Evolutionary conservation across 1,284 basidiomycete species (phyloP).

Genomic region (Pascua guehoae): DNA sequence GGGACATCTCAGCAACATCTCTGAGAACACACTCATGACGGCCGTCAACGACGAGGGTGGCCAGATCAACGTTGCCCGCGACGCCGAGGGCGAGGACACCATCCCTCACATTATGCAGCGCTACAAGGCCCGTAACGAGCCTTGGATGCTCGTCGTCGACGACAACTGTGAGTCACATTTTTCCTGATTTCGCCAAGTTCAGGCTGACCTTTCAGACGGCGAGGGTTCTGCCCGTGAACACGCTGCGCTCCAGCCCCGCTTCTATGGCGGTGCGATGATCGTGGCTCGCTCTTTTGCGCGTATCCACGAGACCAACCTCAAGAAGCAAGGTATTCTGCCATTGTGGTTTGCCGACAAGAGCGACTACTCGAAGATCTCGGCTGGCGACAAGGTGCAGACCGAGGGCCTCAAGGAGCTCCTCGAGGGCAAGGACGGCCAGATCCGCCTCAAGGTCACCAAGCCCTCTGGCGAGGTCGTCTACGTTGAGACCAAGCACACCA

Average conservation of each 20-base stretch:
- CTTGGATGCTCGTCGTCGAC: conserved; percentile 94
- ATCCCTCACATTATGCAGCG: conserved; percentile 86
- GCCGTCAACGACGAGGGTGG: conserved; percentile 91
- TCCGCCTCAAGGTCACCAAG: conserved; percentile 64
- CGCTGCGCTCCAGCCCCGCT: conserved; percentile 92
- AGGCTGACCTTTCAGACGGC: conserved; percentile 58
- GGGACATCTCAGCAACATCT: conserved; percentile 89
- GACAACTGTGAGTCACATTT: conserved; percentile 59
- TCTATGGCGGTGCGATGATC: conserved; percentile 83
- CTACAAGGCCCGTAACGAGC: conserved; percentile 72
- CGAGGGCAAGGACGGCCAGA: conserved; percentile 49
- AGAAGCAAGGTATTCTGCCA: conserved; percentile 93
- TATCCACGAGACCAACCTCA: conserved; percentile 97
- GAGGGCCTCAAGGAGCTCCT: conserved; percentile 58
- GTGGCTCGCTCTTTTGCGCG: conserved; percentile 91
- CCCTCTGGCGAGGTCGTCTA: conserved; percentile 60
- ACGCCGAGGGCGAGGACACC: conserved; percentile 66
- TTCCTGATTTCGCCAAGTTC: background rate
- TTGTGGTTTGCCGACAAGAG: conserved; percentile 83
- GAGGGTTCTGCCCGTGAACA: conserved; percentile 87
- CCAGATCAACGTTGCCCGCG: conserved; percentile 82
- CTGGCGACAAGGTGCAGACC: conserved; percentile 68
- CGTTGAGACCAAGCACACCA: conserved; percentile 75
- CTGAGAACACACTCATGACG: conserved; percentile 81
- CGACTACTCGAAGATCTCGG: conserved; percentile 76